Evolutionary conservation across 495 filamentous ascomycete genomes (phyloP), one percentile per base, ranked within the genome.

Genomic region (Podospora comata): DNA sequence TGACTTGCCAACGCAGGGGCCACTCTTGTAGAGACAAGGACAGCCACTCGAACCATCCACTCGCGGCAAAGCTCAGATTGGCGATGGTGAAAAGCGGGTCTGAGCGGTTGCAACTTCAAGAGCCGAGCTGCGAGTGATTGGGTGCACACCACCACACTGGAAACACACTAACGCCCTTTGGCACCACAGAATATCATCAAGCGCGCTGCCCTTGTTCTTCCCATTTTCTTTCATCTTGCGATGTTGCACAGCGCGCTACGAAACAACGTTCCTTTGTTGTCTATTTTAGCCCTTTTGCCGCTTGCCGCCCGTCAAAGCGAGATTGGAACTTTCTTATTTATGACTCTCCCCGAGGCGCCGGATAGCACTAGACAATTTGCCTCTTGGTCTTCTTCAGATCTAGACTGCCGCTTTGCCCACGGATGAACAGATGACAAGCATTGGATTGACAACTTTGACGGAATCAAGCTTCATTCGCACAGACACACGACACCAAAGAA

Each of bases 41-140:
- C 69, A 65, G 68, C 74, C 74, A 76, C 61, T 76, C 70, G 60
- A 65, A 62, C 62, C 65, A 65, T 67, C 64, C 26, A 66, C 55
- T 62, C 71, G 58, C 66, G 62, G 62, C 72, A 32, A 63, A 58
- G 30, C 57, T 70, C 72, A 74, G 74, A 74, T 76, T 72, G 59
- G 68, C 74, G 74, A 74, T 27, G 23, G 16, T 20, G n/a, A 15
- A 55, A 27, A 55, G 66, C 39, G 39, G 39, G 39, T 48, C 39
- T 16, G 39, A 48, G 39, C 39, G 39, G 71, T 71, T 74, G 67
- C 72, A 70, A 23, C 57, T n/a, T 54, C 48, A 32, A 58, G 65
- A 27, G 26, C 48, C 65, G 55, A 64, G 66, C 67, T 44, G 67
- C 70, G 61, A 70, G 67, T 56, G 74, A 76, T 76, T 76, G 66